These are phyloP conservation scores for Suillus weaverae DNA, from an alignment of 768 basidiomycete species.

Conservation along the genomic window DNA sequence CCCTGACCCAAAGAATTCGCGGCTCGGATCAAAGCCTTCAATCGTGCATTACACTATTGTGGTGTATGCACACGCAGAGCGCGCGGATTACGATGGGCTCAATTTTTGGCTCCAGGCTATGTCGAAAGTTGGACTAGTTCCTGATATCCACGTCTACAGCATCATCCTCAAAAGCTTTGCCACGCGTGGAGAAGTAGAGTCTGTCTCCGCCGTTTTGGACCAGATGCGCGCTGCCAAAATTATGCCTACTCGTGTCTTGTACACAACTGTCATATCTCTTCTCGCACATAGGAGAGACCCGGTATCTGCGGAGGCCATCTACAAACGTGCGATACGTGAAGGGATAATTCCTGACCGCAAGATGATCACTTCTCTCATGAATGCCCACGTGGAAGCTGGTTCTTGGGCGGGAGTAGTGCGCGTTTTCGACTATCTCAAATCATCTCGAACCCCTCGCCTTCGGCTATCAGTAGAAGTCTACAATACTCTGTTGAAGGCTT, in stretches of 20 bases:
- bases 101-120: conserved; percentile 56
- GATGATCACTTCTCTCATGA: conserved; percentile 75
- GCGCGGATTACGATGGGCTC: conserved; percentile 48
- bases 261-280: conserved; percentile 66
- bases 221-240: conserved; percentile 60
- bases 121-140: conserved; percentile 46
- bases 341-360: conserved; percentile 61
- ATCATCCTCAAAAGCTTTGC: conserved; percentile 61
- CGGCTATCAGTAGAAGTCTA: conserved; percentile 59
- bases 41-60: conserved; percentile 56
- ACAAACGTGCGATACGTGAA: conserved; percentile 59
- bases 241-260: conserved; percentile 50
- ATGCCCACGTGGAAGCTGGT: conserved; percentile 78
- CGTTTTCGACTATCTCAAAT: conserved; percentile 61
- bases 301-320: conserved; percentile 64
- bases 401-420: conserved; percentile 76
- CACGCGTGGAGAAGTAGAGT: conserved; percentile 51
- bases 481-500: conserved; percentile 82
- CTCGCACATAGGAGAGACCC: conserved; percentile 64
- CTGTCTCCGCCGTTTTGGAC: conserved; percentile 49
- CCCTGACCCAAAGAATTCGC: conserved; percentile 35
- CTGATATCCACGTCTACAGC: conserved; percentile 58
- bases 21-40: conserved; percentile 38
- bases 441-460: conserved; percentile 35
- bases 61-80: conserved; percentile 52